These are phyloP conservation scores for Sisymbrium altissimum DNA, from an alignment of 345 rosid species.

Conservation along the genomic window DNA sequence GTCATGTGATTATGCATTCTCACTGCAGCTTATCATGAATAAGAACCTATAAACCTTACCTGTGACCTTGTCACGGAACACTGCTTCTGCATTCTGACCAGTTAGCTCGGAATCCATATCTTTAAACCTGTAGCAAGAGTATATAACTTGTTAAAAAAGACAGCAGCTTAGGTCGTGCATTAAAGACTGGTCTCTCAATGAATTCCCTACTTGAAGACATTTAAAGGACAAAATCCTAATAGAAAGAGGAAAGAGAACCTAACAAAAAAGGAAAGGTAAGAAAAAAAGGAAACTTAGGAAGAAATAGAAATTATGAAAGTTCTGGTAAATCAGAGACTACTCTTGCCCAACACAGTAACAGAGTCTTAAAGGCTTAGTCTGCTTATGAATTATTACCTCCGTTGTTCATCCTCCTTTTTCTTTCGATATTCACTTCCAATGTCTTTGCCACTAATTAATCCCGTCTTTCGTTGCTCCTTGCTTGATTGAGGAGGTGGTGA, in stretches of 20 bases:
- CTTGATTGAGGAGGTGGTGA: constrained; percentile 34
- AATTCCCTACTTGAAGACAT: background rate
- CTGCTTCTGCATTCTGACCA: constrained; percentile 76
- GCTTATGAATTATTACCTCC: constrained; percentile 42
- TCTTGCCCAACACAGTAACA: background rate
- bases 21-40: constrained; percentile 2
- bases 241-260: background rate
- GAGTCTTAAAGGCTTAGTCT: background rate
- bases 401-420: constrained; percentile 52
- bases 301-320: background rate
- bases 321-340: background rate
- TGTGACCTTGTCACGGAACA: constrained; percentile 80
- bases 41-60: constrained; percentile 37
- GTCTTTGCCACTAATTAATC: constrained; percentile 68
- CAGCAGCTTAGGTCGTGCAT: background rate
- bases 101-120: constrained; percentile 72
- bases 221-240: constrained; percentile 3
- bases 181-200: background rate
- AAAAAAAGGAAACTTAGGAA: background rate
- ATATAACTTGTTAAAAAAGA: constrained; percentile 1
- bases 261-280: background rate
- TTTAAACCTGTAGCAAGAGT: constrained; percentile 47
- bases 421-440: constrained; percentile 54
- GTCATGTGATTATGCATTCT: background rate
- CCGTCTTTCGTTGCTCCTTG: constrained; percentile 51